Evolutionary conservation across 2,329 filamentous ascomycete genomes (phyloP).

Genomic region (Fusarium veterinarium): DNA sequence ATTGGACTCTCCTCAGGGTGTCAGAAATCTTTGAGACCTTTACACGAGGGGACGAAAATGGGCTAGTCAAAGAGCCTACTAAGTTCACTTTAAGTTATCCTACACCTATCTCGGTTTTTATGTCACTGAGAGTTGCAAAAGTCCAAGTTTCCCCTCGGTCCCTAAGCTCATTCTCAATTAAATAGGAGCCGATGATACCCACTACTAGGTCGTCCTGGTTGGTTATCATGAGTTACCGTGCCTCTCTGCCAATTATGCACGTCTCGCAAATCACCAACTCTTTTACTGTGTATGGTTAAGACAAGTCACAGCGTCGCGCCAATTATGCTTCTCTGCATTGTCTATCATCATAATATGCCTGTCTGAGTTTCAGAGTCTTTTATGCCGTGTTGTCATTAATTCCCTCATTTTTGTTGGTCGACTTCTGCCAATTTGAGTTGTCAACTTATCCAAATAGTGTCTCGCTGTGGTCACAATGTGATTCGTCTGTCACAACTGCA

Average conservation of each 20-base stretch:
- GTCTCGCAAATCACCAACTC: slow-evolving; percentile 9
- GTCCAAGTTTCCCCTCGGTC: background rate
- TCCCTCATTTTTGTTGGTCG: slow-evolving; percentile 1
- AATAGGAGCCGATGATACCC: slow-evolving; percentile 4
- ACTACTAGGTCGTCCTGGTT: background rate
- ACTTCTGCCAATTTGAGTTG: background rate
- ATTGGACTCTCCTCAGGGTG: background rate
- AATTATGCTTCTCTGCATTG: slow-evolving; percentile 4
- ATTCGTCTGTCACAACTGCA: background rate
- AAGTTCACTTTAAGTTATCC: background rate
- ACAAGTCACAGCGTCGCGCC: slow-evolving; percentile 17
- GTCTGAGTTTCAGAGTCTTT: background rate
- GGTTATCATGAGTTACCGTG: background rate
- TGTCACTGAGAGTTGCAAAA: background rate
- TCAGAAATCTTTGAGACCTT: background rate
- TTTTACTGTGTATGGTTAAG: slow-evolving; percentile 3
- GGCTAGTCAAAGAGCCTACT: background rate
- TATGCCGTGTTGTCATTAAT: slow-evolving; percentile 5
- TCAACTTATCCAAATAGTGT: background rate
- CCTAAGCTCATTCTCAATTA: background rate
- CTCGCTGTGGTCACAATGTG: background rate
- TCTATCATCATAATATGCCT: background rate
- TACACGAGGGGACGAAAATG: background rate
- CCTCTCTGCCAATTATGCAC: slow-evolving; percentile 15
- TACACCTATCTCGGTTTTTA: background rate